These are phyloP conservation scores for Peronospora farinosa DNA, from an alignment of 352 stramenopile species.

Conservation along the genomic window DNA sequence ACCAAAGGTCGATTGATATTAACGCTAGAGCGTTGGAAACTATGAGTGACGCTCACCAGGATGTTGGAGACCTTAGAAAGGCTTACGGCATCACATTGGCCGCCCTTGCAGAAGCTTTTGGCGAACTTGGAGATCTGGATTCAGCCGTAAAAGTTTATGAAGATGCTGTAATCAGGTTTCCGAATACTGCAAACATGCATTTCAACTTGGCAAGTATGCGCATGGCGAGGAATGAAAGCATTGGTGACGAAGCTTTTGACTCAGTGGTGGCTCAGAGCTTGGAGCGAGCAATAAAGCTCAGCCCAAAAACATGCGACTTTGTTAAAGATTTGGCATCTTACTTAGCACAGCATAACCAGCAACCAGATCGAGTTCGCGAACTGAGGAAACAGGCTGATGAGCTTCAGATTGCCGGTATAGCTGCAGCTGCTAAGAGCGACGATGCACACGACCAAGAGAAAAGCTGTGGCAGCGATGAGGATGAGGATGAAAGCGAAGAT, in stretches of 20 bases:
- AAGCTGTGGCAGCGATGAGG: not conserved
- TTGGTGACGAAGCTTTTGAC: conserved; percentile 16
- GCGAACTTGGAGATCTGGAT: conserved; percentile 48
- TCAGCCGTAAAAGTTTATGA: conserved; percentile 26
- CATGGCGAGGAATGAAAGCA: conserved; percentile 34
- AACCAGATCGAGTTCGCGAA: conserved; percentile 14
- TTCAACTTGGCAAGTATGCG: conserved; percentile 33
- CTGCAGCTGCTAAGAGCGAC: conserved; percentile 1
- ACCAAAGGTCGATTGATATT: conserved; percentile 31
- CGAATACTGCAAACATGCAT: conserved; percentile 19
- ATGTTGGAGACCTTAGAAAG: conserved; percentile 25
- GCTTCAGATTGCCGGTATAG: conserved; percentile 1
- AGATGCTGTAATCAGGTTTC: conserved; percentile 31
- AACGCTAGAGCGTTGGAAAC: conserved; percentile 21
- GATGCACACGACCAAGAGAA: conserved; percentile 6
- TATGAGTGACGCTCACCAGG: conserved; percentile 5
- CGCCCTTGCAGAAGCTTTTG: conserved; percentile 43
- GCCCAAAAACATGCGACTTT: conserved; percentile 38
- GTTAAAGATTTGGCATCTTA: conserved; percentile 44
- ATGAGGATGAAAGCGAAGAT: conserved; percentile 3
- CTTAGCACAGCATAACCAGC: conserved; percentile 27
- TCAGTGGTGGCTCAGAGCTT: conserved; percentile 26
- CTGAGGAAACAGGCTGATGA: conserved; percentile 21
- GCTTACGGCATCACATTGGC: conserved; percentile 49
- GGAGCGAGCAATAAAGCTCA: conserved; percentile 36